phyloP scores from a whole-genome alignment of 108 stramenopile species.

The Cyclostephanos invisitatus region DNA sequence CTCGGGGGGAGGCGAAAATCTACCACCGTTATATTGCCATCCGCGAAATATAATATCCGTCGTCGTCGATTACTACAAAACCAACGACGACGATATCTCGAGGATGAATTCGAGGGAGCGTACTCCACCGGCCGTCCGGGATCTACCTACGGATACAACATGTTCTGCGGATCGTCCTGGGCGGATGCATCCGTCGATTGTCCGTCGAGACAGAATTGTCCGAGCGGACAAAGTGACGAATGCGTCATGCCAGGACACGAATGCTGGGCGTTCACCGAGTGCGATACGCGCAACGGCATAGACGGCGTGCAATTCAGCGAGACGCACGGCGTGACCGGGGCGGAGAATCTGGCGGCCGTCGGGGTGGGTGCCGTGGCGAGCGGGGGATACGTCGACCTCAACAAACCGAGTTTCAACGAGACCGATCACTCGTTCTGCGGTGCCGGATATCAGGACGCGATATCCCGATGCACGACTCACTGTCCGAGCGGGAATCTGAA shows the following conservation, averaged over 20 bases:
- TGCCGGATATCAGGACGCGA: constrained; percentile 38
- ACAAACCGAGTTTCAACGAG: constrained; percentile 32
- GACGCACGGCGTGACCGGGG: constrained; percentile 29
- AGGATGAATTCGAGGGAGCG: constrained; percentile 36
- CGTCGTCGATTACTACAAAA: too few species aligned
- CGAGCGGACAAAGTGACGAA: constrained; percentile 40
- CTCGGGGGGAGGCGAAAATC: too few species aligned
- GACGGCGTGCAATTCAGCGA: constrained; percentile 43
- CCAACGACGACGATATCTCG: constrained; percentile 14
- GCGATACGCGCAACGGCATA: constrained; percentile 35
- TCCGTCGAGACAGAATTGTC: constrained; percentile 36
- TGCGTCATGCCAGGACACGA: constrained; percentile 47
- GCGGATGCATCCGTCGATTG: constrained; percentile 48
- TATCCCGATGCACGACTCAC: constrained; percentile 25
- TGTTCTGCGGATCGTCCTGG: constrained; percentile 47
- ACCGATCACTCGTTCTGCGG: constrained; percentile 54
- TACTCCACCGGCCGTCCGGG: constrained; percentile 16
- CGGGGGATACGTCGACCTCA: constrained; percentile 48
- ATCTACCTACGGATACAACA: constrained; percentile 41
- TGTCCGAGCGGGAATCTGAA: constrained; percentile 49
- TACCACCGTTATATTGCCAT: too few species aligned
- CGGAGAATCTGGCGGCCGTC: constrained; percentile 29
- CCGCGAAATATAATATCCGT: too few species aligned
- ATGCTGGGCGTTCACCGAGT: constrained; percentile 54
- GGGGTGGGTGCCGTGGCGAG: constrained; percentile 31